Conservation (phyloP, 345 rosid species). For the Viola odorata region DNA sequence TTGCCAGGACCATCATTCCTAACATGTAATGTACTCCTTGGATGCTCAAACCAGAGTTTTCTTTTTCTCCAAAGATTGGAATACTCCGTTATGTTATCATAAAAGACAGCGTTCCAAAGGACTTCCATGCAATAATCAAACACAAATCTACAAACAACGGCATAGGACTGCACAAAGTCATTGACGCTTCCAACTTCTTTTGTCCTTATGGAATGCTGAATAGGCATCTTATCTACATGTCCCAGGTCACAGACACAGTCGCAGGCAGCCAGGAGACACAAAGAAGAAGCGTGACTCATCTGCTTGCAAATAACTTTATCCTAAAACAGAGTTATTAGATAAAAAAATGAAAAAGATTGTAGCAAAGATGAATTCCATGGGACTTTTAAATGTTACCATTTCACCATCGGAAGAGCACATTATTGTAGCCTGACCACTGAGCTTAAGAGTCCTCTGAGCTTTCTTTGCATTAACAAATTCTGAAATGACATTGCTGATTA, state of each 20-base stretch:
- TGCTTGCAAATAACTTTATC: slow-evolving; percentile 34
- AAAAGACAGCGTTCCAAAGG: slow-evolving; percentile 83
- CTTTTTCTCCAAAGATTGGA: slow-evolving; percentile 57
- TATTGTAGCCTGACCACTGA: slow-evolving; percentile 34
- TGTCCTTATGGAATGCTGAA: slow-evolving; percentile 15
- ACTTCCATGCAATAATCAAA: slow-evolving; percentile 65
- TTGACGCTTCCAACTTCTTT: slow-evolving; percentile 77
- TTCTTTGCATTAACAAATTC: slow-evolving; percentile 48
- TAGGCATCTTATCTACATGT: slow-evolving; percentile 19
- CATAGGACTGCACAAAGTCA: slow-evolving; percentile 53
- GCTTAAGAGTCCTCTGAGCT: slow-evolving; percentile 36
- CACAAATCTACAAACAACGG: slow-evolving; percentile 57
- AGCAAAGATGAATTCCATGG: neutral
- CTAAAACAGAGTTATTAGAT: slow-evolving; percentile 9
- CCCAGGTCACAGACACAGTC: slow-evolving; percentile 14
- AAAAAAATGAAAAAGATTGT: neutral
- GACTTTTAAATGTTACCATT: slow-evolving; percentile 29
- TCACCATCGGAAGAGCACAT: slow-evolving; percentile 15
- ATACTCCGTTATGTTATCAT: slow-evolving; percentile 53
- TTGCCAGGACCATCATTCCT: slow-evolving; percentile 8
- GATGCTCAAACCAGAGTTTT: slow-evolving; percentile 55
- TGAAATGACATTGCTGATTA: slow-evolving; percentile 55
- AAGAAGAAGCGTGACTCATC: slow-evolving; percentile 16
- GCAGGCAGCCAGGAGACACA: slow-evolving; percentile 25
- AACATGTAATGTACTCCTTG: slow-evolving; percentile 22